Conservation (phyloP, 2,329 filamentous ascomycete genomes). For the Cercospora zeae-maydis region DNA sequence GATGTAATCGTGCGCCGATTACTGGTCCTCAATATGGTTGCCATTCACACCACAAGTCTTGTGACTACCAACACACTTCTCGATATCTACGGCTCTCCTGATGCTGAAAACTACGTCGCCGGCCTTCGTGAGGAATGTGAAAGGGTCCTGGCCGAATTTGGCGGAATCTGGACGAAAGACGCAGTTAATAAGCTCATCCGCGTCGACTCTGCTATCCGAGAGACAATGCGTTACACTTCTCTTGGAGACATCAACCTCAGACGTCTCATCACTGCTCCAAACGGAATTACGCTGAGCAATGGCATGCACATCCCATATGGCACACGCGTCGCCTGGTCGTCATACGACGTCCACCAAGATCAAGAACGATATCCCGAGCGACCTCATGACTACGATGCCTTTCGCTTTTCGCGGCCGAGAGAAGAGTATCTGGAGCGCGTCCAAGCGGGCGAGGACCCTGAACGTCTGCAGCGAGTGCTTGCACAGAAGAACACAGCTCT, state of each 20-base stretch:
- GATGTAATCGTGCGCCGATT: constrained; percentile 21
- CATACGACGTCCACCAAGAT: constrained; percentile 27
- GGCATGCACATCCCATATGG: constrained; percentile 27
- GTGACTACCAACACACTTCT: constrained; percentile 28
- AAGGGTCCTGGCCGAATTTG: constrained; percentile 15
- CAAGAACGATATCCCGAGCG: constrained; percentile 24
- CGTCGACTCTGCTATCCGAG: constrained; percentile 31
- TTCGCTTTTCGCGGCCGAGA: constrained; percentile 26
- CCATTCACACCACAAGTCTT: constrained; percentile 29
- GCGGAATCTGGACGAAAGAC: constrained; percentile 26
- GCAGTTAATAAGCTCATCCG: constrained; percentile 25
- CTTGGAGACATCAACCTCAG: constrained; percentile 22
- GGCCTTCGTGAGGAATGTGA: constrained; percentile 29
- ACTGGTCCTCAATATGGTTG: constrained; percentile 28
- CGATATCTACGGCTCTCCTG: constrained; percentile 24
- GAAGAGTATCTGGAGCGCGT: constrained; percentile 13
- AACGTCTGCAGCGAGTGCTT: constrained; percentile 9
- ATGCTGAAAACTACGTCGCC: constrained; percentile 18
- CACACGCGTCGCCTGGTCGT: constrained; percentile 26
- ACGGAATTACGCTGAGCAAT: constrained; percentile 27
- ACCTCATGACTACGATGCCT: constrained; percentile 26
- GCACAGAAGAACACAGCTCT: constrained; percentile 16
- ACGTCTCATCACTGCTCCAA: constrained; percentile 24
- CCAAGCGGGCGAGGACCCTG: not conserved
- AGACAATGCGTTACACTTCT: constrained; percentile 26